These are phyloP conservation scores for Backusella tuberculispora DNA, from an alignment of 192 early-diverging fungal species.

Conservation along the genomic window DNA sequence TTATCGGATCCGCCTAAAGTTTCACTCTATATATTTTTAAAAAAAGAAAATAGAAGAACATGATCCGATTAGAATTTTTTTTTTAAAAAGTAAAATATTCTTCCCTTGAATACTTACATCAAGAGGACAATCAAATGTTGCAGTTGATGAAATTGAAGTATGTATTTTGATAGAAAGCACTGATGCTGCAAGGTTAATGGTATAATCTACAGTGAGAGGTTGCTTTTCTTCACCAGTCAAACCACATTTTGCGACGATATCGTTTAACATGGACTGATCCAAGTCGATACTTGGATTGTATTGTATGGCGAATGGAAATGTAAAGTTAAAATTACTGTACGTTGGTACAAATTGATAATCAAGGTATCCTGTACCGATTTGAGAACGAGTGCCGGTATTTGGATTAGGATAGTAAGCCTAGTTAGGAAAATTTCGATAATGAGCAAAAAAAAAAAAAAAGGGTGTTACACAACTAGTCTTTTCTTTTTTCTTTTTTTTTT, in stretches of 20 bases:
- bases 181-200: slow-evolving; percentile 42
- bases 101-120: slow-evolving; percentile 22
- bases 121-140: slow-evolving; percentile 33
- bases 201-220: slow-evolving; percentile 44
- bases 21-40: neutral
- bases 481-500: neutral
- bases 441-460: slow-evolving; percentile 9
- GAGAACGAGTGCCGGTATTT: slow-evolving; percentile 28
- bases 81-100: neutral
- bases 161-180: slow-evolving; percentile 42
- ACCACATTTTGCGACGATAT: slow-evolving; percentile 47
- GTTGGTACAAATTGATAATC: slow-evolving; percentile 12
- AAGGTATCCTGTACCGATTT: neutral
- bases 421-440: slow-evolving; percentile 14
- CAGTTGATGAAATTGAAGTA: slow-evolving; percentile 40
- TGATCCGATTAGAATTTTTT: neutral
- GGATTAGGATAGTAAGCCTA: slow-evolving; percentile 54
- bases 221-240: slow-evolving; percentile 14
- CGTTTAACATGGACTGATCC: slow-evolving; percentile 39
- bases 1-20: neutral
- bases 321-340: slow-evolving; percentile 25
- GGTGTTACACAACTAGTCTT: neutral
- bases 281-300: slow-evolving; percentile 38
- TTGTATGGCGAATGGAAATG: slow-evolving; percentile 44
- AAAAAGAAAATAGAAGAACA: neutral